Conservation (phyloP, 192 early-diverging fungal species). For the Cladochytrium replicatum region DNA sequence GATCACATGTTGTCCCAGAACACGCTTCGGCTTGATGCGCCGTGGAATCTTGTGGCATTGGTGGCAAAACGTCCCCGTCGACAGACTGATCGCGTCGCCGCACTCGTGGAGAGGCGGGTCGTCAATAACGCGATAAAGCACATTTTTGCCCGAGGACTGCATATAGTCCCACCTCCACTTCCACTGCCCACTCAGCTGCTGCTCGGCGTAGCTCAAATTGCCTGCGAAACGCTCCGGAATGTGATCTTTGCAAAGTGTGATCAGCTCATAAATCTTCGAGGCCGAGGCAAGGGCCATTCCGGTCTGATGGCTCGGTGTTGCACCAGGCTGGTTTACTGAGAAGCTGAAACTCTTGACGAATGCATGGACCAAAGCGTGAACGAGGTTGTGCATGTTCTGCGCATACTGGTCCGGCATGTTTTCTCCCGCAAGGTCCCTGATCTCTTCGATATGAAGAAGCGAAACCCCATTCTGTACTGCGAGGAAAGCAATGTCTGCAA, state of each 20-base stretch:
- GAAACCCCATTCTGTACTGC: background rate
- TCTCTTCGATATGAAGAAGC: background rate
- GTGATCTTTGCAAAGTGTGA: background rate
- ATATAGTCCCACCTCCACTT: background rate
- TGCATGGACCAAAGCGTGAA: background rate
- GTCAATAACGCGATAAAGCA: too few relatives aligned
- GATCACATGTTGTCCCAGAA: background rate
- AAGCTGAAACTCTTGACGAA: background rate
- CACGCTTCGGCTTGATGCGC: background rate
- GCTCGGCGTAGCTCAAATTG: background rate
- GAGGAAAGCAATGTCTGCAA: background rate
- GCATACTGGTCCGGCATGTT: background rate
- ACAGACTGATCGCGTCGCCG: too few relatives aligned
- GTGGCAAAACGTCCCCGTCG: background rate
- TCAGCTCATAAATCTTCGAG: background rate
- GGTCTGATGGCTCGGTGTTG: too few relatives aligned
- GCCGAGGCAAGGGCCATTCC: background rate
- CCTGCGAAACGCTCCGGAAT: background rate
- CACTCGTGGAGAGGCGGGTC: too few relatives aligned
- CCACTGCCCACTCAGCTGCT: too few relatives aligned
- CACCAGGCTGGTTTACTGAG: background rate
- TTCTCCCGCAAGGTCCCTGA: background rate
- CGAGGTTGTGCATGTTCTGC: background rate
- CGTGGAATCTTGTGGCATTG: background rate
- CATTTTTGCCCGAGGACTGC: background rate